Base-by-base conservation (phyloP, 1,284 basidiomycete species). In the Rhodotorula sp. region DNA sequence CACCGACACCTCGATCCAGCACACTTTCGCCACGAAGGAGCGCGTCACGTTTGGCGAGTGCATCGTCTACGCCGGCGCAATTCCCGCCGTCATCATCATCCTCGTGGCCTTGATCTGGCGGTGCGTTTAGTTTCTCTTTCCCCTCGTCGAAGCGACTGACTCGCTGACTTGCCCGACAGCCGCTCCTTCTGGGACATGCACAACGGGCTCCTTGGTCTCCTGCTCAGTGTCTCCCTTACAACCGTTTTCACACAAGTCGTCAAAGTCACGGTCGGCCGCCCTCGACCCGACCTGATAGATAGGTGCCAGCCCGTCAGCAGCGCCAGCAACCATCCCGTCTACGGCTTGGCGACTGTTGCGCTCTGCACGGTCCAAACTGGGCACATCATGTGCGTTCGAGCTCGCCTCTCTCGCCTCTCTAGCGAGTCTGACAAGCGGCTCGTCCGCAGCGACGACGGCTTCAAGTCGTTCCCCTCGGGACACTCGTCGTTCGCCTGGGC, bases 111-210 rank as follows among this genome's bases (percentile, higher is more conserved):
- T 88, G 30, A 66, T 89, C 15, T 87, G 91, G 27, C 82, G 91
- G 39, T 44, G 39, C 39, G 39, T 15, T 44, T 13, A 10, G 39
- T 44, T 44, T 13, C 39, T 15, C 39, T 6, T 44, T 44, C 19
- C 9, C 19, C 19, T 44, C 39, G 3, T 44, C 39, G 2, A 10
- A 44, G 39, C 39, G 13, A 17, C 9, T 44, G 13, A 44, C 19
- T 17, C 39, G 39, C 39, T 44, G n/a, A n/a, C n/a, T 44, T 10
- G 39, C 39, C 19, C 39, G 39, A 8, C 39, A 44, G 39, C 19
- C 85, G 89, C 29, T 90, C 88, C 9, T 87, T 88, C 81, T 96
- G 93, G 92, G 94, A 97, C 77, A 83, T 90, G 47, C 94, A 98
- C 79, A 89, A 87, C 76, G 85, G 89, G 61, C 83, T 88, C 32